A percentile compares a stretch with the other conserved stretches of the same genome.
Conservation (phyloP, 2,329 filamentous ascomycete species). For the Penicillium sp. region DNA sequence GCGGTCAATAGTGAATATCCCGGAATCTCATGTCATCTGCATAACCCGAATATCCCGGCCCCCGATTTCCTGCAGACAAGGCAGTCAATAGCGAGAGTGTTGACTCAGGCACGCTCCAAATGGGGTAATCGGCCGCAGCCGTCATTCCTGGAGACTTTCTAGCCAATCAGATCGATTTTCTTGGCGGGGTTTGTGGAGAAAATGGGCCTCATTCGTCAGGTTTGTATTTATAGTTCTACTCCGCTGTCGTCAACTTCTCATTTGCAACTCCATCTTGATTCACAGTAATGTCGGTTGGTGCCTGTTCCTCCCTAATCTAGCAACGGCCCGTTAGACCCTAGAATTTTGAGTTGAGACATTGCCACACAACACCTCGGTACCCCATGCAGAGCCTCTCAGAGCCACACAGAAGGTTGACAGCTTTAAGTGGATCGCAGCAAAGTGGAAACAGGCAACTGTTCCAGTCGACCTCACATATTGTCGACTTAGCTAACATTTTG, state of each 20-base stretch:
- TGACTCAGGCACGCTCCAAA: background rate
- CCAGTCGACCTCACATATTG: conserved; percentile 2
- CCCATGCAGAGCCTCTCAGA: conserved; percentile 3
- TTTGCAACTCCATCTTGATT: background rate
- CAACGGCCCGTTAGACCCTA: conserved; percentile 15
- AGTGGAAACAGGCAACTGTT: background rate
- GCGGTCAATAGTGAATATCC: background rate
- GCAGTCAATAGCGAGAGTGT: background rate
- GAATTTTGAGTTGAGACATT: background rate
- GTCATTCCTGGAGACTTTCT: background rate
- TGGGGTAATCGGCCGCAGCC: conserved; percentile 15
- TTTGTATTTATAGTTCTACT: conserved; percentile 17
- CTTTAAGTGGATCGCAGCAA: conserved; percentile 9
- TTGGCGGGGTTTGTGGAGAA: background rate
- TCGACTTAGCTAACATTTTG: conserved; percentile 15
- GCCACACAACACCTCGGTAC: conserved; percentile 1
- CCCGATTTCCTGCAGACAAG: background rate
- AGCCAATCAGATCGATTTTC: background rate
- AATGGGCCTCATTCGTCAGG: conserved; percentile 12
- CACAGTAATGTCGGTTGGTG: conserved; percentile 5
- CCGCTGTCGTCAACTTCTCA: background rate
- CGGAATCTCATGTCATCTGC: background rate
- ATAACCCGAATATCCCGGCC: background rate
- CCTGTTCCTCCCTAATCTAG: conserved; percentile 21
- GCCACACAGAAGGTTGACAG: conserved; percentile 8